Conservation (phyloP, 306 rosid species). For the Vicia faba region DNA sequence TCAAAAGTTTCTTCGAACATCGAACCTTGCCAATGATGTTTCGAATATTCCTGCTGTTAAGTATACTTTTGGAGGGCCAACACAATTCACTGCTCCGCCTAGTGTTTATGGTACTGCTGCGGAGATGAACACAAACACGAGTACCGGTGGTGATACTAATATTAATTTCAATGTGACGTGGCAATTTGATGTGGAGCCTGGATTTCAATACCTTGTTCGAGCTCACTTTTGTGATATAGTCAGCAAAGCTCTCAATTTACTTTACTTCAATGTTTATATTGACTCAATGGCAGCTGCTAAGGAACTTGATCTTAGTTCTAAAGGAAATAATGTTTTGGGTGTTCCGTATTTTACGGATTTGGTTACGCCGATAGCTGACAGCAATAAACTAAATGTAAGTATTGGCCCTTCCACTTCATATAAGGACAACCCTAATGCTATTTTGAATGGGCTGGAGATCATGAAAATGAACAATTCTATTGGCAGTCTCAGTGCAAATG, state of each 20-base stretch:
- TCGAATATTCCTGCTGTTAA: conserved; percentile 57
- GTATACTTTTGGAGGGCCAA: conserved; percentile 42
- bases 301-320: conserved; percentile 50
- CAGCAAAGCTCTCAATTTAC: conserved; percentile 53
- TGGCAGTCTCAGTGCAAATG: conserved; percentile 58
- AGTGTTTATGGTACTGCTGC: conserved; percentile 72
- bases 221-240: conserved; percentile 85
- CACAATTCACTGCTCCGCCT: conserved; percentile 63
- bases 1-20: conserved; percentile 40
- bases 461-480: conserved; percentile 80
- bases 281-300: conserved; percentile 49
- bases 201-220: conserved; percentile 78
- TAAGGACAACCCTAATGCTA: conserved; percentile 56
- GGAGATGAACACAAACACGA: conserved; percentile 48
- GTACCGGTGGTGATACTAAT: conserved; percentile 32
- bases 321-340: conserved; percentile 42
- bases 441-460: conserved; percentile 90
- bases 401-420: conserved; percentile 56
- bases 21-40: conserved; percentile 34
- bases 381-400: conserved; percentile 54
- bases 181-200: conserved; percentile 66
- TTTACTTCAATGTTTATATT: conserved; percentile 72
- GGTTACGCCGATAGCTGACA: conserved; percentile 46
- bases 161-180: conserved; percentile 73
- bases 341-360: conserved; percentile 57